Base-by-base conservation (phyloP, 768 basidiomycete genomes). In the Suillus variegatus region DNA sequence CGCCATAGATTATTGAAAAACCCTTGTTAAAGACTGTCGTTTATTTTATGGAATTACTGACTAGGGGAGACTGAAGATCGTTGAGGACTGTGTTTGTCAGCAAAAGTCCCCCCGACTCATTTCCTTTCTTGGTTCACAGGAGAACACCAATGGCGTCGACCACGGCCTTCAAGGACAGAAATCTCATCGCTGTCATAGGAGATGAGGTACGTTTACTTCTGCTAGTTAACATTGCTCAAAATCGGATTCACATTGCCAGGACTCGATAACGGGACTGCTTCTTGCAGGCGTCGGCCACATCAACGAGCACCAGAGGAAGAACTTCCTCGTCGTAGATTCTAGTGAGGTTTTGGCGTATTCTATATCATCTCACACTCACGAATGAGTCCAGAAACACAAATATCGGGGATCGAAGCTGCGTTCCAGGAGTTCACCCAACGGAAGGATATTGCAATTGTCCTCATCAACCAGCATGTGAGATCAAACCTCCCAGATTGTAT, bases 391-490 rank as follows among this genome's bases (percentile, higher is more conserved):
- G 97, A 97, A 78, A 99, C 97, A 3, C 91, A 94, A 74, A 85
- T 93, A 54, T 90, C 93, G 4, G 86, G 88, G 6, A 96, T 99
- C 69, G 97, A 99, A 77, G 85, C 88, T 32, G 86, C 93, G 8
- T 99, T 99, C 77, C 88, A 95, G 73, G 95, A 97, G 66, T 98
- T 92, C 78, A 98, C 95, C 2, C 88, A 94, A 76, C 88, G 97
- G 65, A 91, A 90, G 74, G 97, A 99, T 73, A 90, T 99, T 62
- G 97, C 96, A 52, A 98, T 99, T 69, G 81, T 99, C 16, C 83
- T 99, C 71, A 98, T 99, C 73, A 99, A 99, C 82, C 97, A 99
- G 78, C 95, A 99, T 84, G 97, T 95, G 68, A 71, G 92, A 79
- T 28, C 20, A 38, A 44, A 57, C 43, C 58, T 65, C 49, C 46